A percentile compares a stretch with the other conserved stretches of the same genome.
Evolutionary conservation across 495 filamentous ascomycete species (phyloP).

Genomic region (Penicillium angulare): DNA sequence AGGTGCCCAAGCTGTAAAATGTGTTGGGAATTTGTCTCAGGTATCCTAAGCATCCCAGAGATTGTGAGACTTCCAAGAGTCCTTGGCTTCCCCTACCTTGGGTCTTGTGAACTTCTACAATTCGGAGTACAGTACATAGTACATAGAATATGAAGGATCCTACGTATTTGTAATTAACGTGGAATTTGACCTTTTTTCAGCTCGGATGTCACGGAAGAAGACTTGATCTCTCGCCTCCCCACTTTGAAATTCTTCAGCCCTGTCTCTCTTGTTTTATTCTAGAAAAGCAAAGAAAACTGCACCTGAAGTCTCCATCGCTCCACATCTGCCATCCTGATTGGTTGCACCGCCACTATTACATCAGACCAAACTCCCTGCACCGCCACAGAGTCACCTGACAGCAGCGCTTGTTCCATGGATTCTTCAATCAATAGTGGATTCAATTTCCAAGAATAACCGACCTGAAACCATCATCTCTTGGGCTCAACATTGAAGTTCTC

Average conservation of each 20-base stretch:
- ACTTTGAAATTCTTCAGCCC: not conserved
- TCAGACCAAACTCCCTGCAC: constrained; percentile 11
- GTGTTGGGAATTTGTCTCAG: no score
- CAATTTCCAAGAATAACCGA: constrained; percentile 19
- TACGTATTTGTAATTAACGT: no score
- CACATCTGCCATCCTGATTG: not conserved
- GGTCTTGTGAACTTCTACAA: no score
- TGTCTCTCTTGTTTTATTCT: not conserved
- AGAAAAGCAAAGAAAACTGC: no score
- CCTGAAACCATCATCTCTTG: no score
- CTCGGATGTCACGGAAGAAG: not conserved
- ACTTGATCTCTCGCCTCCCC: not conserved
- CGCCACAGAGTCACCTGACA: constrained; percentile 16
- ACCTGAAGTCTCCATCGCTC: not conserved
- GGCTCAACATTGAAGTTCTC: not conserved
- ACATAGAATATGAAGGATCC: no score
- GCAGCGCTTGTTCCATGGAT: constrained; percentile 18
- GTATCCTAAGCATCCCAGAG: constrained; percentile 8
- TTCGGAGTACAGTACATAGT: no score
- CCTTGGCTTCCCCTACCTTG: not conserved
- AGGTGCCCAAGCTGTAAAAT: no score
- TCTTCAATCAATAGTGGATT: constrained; percentile 16
- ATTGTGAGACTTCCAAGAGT: not conserved
- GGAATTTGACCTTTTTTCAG: no score
- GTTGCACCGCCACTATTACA: constrained; percentile 21